phyloP scores from a whole-genome alignment of 306 rosid genomes.

The Cotoneaster glaucophyllus region DNA sequence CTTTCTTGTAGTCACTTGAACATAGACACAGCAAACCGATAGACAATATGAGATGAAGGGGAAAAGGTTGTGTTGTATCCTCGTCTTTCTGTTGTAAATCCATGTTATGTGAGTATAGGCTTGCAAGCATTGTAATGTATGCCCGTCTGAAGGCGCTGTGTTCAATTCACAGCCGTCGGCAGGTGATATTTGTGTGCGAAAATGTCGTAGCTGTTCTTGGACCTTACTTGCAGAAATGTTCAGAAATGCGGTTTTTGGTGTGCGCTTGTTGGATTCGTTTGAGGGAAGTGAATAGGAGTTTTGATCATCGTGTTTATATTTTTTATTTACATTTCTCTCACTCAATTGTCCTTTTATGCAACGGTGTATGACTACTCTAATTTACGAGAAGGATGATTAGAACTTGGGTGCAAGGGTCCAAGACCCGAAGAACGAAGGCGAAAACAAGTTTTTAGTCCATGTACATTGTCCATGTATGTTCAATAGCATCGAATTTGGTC shows the following conservation, averaged over 20 bases:
- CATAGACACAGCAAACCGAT: not conserved
- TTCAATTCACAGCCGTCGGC: not conserved
- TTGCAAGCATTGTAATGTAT: slow-evolving; percentile 7
- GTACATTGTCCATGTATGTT: too few species aligned
- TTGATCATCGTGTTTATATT: too few species aligned
- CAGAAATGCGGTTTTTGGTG: not conserved
- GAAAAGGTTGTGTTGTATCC: not conserved
- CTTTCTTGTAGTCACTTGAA: not conserved
- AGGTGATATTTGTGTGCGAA: not conserved
- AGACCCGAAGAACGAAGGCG: too few species aligned
- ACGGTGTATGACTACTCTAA: too few species aligned
- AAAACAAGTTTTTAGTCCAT: too few species aligned
- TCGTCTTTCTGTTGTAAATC: slow-evolving; percentile 11
- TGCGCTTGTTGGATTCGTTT: not conserved
- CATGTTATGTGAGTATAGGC: not conserved
- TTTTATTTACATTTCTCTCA: too few species aligned
- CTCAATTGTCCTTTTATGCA: too few species aligned
- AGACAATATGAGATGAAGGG: not conserved
- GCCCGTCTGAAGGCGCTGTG: not conserved
- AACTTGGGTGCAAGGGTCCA: too few species aligned
- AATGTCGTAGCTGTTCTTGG: not conserved
- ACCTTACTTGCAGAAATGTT: not conserved
- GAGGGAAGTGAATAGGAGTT: not conserved
- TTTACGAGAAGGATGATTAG: too few species aligned
- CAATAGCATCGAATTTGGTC: too few species aligned